Conservation (phyloP, 192 early-diverging fungal species). For the Cladochytrium replicatum region DNA sequence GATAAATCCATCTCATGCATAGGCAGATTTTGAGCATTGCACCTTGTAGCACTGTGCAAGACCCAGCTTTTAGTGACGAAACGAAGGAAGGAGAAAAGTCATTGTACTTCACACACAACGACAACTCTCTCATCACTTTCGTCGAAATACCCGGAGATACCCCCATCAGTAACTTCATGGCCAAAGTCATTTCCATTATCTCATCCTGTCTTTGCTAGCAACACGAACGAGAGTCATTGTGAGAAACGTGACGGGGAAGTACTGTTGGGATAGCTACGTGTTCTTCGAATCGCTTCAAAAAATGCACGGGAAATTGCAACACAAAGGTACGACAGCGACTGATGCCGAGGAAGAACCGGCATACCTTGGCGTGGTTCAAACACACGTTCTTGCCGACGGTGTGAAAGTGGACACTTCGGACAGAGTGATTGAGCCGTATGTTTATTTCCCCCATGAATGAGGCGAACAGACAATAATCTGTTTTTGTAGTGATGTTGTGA, state of each 20-base stretch:
- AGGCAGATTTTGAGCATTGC: neutral
- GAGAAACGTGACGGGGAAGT: conserved; percentile 68
- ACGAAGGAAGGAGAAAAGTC: conserved; percentile 25
- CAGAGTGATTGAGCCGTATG: conserved; percentile 9
- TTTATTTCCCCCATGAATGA: neutral
- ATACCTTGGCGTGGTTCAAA: conserved; percentile 14
- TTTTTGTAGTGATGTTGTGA: conserved; percentile 20
- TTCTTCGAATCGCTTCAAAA: conserved; percentile 50
- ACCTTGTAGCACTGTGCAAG: conserved; percentile 21
- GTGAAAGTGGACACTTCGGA: conserved; percentile 8
- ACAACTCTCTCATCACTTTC: conserved; percentile 59
- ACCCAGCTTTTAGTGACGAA: conserved; percentile 18
- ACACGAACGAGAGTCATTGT: conserved; percentile 51
- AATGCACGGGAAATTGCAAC: conserved; percentile 13
- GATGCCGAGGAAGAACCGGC: conserved; percentile 7
- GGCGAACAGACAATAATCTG: neutral
- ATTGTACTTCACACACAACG: conserved; percentile 65
- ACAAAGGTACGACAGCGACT: conserved; percentile 21
- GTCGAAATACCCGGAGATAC: conserved; percentile 48
- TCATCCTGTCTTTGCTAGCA: conserved; percentile 14
- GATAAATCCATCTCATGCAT: neutral
- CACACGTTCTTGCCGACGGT: conserved; percentile 15
- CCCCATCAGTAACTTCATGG: conserved; percentile 20
- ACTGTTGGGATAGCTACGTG: conserved; percentile 69
- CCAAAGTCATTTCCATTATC: neutral